phyloP scores from a whole-genome alignment of 257 asterid genomes.

The Pogostemon cablin region DNA sequence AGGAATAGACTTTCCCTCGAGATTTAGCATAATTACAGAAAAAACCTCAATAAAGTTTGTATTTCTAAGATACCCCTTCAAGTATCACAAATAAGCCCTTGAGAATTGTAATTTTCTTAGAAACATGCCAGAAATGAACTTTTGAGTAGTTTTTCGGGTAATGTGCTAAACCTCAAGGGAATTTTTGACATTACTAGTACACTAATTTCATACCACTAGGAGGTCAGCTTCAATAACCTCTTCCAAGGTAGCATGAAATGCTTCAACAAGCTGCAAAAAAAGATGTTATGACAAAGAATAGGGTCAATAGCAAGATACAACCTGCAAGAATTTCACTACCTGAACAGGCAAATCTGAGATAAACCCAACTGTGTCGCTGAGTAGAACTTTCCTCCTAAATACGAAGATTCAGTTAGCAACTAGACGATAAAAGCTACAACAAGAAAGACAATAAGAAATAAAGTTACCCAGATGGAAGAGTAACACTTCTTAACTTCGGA shows the following conservation, averaged over 20 bases:
- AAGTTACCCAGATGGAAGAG: slow-evolving; percentile 90
- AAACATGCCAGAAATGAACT: background rate
- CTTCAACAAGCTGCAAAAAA: slow-evolving; percentile 85
- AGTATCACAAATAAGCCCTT: background rate
- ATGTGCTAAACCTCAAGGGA: slow-evolving; percentile 2
- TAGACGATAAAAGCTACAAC: slow-evolving; percentile 9
- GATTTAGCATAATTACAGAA: slow-evolving; percentile 1
- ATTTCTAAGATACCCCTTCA: background rate
- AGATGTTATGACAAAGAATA: slow-evolving; percentile 23
- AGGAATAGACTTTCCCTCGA: slow-evolving; percentile 11
- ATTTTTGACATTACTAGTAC: background rate
- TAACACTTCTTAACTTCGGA: slow-evolving; percentile 81
- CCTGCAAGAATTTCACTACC: slow-evolving; percentile 47
- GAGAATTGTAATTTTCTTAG: background rate
- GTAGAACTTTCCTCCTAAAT: slow-evolving; percentile 85
- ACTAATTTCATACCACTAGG: slow-evolving; percentile 72
- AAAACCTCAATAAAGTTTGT: background rate
- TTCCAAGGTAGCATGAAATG: slow-evolving; percentile 95
- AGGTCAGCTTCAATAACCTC: slow-evolving; percentile 98
- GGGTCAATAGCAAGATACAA: slow-evolving; percentile 23
- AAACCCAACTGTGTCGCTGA: slow-evolving; percentile 97
- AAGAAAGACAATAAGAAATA: slow-evolving; percentile 14
- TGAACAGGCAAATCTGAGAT: slow-evolving; percentile 95
- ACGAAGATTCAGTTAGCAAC: slow-evolving; percentile 33
- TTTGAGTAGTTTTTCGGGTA: background rate